These are phyloP conservation scores for Citrus sinensis DNA, from an alignment of 345 rosid genomes.

Conservation along the genomic window DVS_A1.0 CM039167.1:14651001-14651500, in stretches of 20 bases:
- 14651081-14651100: background rate
- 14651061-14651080: background rate
- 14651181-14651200: background rate
- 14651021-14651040: background rate
- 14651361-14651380: too few species aligned
- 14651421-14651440: too few species aligned
- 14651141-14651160: slow-evolving; percentile 7
- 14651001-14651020: background rate
- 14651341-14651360: too few species aligned
- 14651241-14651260: background rate
- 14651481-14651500: too few species aligned
- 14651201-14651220: background rate
- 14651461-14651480: too few species aligned
- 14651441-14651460: too few species aligned
- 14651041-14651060: background rate
- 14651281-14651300: background rate
- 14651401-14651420: too few species aligned
- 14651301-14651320: background rate
- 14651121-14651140: background rate
- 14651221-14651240: background rate
- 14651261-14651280: background rate
- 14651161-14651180: slow-evolving; percentile 4
- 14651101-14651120: background rate
- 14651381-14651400: too few species aligned
- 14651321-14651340: too few species aligned